Evolutionary conservation across 352 stramenopile genomes (phyloP).

Genomic region (Pythium aphanidermatum): DNA sequence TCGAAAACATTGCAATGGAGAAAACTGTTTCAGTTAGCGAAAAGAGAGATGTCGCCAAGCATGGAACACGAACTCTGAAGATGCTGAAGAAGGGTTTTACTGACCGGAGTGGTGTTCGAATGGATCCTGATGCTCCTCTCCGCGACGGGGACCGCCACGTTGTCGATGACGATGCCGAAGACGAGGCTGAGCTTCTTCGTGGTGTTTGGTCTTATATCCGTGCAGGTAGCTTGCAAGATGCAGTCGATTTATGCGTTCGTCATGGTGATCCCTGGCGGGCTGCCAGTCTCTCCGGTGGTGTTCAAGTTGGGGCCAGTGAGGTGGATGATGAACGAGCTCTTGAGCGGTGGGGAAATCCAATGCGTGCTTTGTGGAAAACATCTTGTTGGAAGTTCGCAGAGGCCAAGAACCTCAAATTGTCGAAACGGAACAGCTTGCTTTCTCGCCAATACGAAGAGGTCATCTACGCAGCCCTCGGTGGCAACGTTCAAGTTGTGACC

Average conservation of each 20-base stretch:
- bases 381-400: constrained; percentile 82
- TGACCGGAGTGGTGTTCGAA: constrained; percentile 21
- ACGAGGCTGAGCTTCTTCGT: constrained; percentile 73
- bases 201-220: constrained; percentile 70
- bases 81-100: constrained; percentile 49
- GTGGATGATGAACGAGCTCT: constrained; percentile 43
- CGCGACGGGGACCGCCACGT: constrained; percentile 57
- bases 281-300: constrained; percentile 63
- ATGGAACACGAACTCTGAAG: constrained; percentile 52
- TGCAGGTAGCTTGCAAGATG: constrained; percentile 54
- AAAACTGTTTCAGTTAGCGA: constrained; percentile 52
- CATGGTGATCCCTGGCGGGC: constrained; percentile 74
- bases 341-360: constrained; percentile 76
- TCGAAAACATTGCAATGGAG: constrained; percentile 79
- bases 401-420: constrained; percentile 31
- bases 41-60: constrained; percentile 32
- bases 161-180: constrained; percentile 70
- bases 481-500: constrained; percentile 59
- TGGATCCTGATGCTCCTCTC: constrained; percentile 71
- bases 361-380: constrained; percentile 80
- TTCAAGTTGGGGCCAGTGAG: constrained; percentile 47
- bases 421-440: constrained; percentile 55
- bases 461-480: constrained; percentile 74
- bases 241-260: constrained; percentile 67
- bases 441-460: constrained; percentile 71